A percentile compares a stretch with the other conserved stretches of the same genome.
Conservation (phyloP, 2,329 filamentous ascomycete species). For the Lecanicillium sp. region DNA sequence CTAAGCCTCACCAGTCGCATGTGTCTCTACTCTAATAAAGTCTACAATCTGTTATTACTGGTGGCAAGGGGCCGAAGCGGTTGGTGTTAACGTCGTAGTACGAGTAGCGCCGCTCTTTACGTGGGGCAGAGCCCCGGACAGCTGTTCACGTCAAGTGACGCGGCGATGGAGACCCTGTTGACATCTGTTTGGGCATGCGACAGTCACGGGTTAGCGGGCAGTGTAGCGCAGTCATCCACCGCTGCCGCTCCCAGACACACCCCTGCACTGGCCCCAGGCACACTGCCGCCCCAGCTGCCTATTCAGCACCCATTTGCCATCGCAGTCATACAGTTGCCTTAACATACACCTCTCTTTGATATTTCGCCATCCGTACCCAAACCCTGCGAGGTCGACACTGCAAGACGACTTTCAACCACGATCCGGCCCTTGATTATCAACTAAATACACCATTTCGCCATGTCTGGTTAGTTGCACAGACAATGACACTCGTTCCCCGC, state of each 20-base stretch:
- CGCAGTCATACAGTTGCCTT: no score
- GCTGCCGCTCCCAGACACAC: no score
- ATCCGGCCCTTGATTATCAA: not conserved
- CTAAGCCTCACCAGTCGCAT: no score
- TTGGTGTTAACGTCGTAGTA: not conserved
- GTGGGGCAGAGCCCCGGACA: not conserved
- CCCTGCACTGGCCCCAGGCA: no score
- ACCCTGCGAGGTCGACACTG: no score
- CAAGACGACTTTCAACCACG: not conserved
- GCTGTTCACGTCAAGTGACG: slow-evolving; percentile 3
- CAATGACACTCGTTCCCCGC: slow-evolving; percentile 7
- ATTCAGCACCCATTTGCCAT: not conserved
- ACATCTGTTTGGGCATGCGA: not conserved
- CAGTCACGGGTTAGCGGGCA: not conserved
- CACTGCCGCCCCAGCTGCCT: not conserved
- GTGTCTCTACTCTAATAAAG: no score
- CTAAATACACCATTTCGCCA: not conserved
- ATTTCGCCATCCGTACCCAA: no score
- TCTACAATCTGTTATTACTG: no score
- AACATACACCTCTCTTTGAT: no score
- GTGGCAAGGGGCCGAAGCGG: no score
- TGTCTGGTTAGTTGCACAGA: not conserved
- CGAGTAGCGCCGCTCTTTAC: not conserved
- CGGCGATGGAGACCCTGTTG: not conserved
- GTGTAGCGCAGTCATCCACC: no score